Base-by-base conservation (phyloP, 805 yeast species). In the Lipomyces yamadae region DNA sequence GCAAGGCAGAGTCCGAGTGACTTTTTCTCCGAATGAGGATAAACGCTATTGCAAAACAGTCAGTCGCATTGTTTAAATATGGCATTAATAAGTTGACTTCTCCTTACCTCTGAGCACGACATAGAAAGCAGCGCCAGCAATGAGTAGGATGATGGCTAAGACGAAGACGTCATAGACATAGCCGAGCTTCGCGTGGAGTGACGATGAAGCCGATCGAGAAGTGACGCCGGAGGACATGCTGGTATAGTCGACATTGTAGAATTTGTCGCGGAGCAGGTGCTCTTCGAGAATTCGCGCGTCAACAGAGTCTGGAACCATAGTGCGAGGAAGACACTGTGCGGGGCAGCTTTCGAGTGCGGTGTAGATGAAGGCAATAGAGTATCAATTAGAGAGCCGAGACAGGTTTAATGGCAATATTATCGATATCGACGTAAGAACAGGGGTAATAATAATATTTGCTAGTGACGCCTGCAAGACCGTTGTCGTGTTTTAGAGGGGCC, bases 201-300 rank as follows among this genome's bases (percentile, higher is more conserved):
- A 64, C 18, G 24, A 39, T 11, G 61, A 34, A 3, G 61, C 56
- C 29, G 66, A 58, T 33, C 56, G 54, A 13, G 69, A 60, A 24
- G 62, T 64, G 32, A 54, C 66, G 24, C 63, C 18, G 39, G 67
- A 55, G 2, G 70, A 39, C 61, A 61, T 58, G 39, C 67, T 55
- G 55, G 67, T 66, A 63, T 63, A 67, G 61, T 67, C 70, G 42
- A 64, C 45, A 39, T 58, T 52, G 61, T 67, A 64, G 62, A 67
- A 64, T 39, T 59, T 55, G 60, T 68, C 71, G 29, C 70, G 58
- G 34, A 68, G 70, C 18, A 68, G 61, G 42, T 68, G 71, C 63
- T 65, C 71, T 37, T 68, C 67, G 29, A 68, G 65, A 30, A 68
- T 58, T 33, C 71, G 69, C 48, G 66, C 70, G 67, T 68, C 71